These are phyloP conservation scores for Corylus avellana DNA, from an alignment of 306 rosid genomes.

Conservation along the genomic window DNA sequence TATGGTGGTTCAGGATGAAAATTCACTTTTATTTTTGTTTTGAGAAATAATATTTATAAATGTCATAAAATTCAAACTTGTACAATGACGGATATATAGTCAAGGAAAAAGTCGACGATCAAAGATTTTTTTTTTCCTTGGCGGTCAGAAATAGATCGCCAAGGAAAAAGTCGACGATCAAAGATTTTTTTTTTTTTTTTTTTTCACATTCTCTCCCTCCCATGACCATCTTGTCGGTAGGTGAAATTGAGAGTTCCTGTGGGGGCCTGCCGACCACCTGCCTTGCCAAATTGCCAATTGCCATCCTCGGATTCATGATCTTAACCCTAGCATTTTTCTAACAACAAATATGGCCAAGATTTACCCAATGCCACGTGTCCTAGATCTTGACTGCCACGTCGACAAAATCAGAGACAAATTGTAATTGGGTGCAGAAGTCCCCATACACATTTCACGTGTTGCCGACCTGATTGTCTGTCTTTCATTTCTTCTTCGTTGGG, in stretches of 20 bases:
- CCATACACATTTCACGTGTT: slow-evolving; percentile 64
- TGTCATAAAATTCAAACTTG: no score
- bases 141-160: no score
- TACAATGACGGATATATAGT: no score
- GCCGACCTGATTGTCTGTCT: slow-evolving; percentile 36
- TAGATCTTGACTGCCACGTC: slow-evolving; percentile 44
- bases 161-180: not conserved
- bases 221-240: slow-evolving; percentile 28
- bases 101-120: no score
- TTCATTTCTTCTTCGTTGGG: not conserved
- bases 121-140: no score
- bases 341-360: not conserved
- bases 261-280: not conserved
- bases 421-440: slow-evolving; percentile 44
- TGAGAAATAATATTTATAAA: no score
- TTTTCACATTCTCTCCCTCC: not conserved
- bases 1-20: no score
- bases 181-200: not conserved
- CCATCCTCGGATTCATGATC: not conserved
- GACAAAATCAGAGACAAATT: slow-evolving; percentile 23
- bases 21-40: no score
- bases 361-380: slow-evolving; percentile 29
- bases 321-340: not conserved
- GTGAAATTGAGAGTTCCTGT: not conserved
- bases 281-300: no score